Conservation (phyloP, 495 filamentous ascomycete species). For the Chaetomidium leptoderma region DNA sequence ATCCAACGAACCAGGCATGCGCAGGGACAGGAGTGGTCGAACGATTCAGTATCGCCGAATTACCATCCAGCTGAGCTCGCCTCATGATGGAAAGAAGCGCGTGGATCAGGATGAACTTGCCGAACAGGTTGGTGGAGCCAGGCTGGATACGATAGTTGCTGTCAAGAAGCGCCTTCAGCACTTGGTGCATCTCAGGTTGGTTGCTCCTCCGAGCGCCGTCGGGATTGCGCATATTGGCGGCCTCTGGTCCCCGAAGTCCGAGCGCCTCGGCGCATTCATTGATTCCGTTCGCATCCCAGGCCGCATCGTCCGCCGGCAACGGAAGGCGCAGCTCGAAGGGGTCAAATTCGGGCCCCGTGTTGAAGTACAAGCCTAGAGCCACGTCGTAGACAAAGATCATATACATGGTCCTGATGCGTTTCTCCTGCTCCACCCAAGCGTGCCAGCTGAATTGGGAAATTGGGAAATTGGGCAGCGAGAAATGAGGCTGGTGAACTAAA, state of each 20-base stretch:
- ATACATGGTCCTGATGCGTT: slow-evolving; percentile 57
- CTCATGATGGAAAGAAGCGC: slow-evolving; percentile 55
- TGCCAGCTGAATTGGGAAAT: slow-evolving; percentile 52
- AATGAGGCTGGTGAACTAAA: slow-evolving; percentile 44
- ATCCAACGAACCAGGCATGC: slow-evolving; percentile 45
- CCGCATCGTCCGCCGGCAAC: slow-evolving; percentile 61
- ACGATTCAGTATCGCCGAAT: slow-evolving; percentile 32
- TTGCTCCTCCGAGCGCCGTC: slow-evolving; percentile 54
- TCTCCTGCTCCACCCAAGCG: slow-evolving; percentile 64
- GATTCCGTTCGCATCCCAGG: slow-evolving; percentile 56
- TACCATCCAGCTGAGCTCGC: slow-evolving; percentile 33
- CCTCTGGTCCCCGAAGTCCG: slow-evolving; percentile 49
- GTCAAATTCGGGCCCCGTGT: slow-evolving; percentile 53
- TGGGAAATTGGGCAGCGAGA: slow-evolving; percentile 33
- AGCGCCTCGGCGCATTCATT: slow-evolving; percentile 58
- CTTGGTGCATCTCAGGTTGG: slow-evolving; percentile 54
- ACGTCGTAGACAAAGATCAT: slow-evolving; percentile 55
- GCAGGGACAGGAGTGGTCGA: slow-evolving; percentile 44
- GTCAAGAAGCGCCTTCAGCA: slow-evolving; percentile 52
- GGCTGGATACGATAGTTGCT: slow-evolving; percentile 49
- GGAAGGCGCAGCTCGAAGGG: slow-evolving; percentile 54
- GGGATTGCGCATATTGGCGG: slow-evolving; percentile 46
- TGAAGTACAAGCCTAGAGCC: slow-evolving; percentile 62
- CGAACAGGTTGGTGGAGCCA: slow-evolving; percentile 58
- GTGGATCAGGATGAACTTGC: slow-evolving; percentile 67